Base-by-base conservation (phyloP, 106 monocot genomes). In the Platanthera guangdongensis region DNA sequence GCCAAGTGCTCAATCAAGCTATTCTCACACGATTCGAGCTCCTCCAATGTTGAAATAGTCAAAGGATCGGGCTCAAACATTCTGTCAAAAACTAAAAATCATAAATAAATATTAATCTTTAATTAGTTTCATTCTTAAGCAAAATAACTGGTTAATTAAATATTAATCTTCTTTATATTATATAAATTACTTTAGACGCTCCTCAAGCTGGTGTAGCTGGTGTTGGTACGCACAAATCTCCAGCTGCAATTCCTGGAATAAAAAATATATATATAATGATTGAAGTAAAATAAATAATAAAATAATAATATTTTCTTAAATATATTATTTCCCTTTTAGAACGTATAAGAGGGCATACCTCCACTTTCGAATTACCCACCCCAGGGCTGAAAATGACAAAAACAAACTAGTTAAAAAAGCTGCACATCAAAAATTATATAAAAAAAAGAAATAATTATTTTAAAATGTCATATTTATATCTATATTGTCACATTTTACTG, bases 21-120 rank as follows among this genome's bases (percentile, higher is more conserved):
- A 48, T 84, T 89, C 75, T 91, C 89, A 49, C 83, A 81, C 16
- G 83, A 45, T 57, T 94, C 89, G 60, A 89, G 52, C 19, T 95
- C 87, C 3, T 16, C 70, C 63, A 83, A 62, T 6, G 89, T 82
- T 50, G 83, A 67, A 6, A 84, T 75, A 30, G 14, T 75, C 51
- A 78, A 21, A 1, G 81, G 80, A 18, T 86, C 87, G 1, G 86
- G 88, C 74, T 92, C 87, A 63, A 86, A 92, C 51, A 72, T 72
- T 76, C 91, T 91, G 72, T 49, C 78, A 74, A 75, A 18, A 39
- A 8, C 32, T 18, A 50, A 62, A 18, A 53, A 60, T 39, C 39
- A 39, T 39, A 39, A 39, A 39, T 39, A 39, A 39, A 39, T 39
- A 39, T 39, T 39, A 39, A 39, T 39, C 39, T 39, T 39, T 39